Conservation (phyloP, 495 filamentous ascomycete genomes). For the Neurospora terricola region DNA sequence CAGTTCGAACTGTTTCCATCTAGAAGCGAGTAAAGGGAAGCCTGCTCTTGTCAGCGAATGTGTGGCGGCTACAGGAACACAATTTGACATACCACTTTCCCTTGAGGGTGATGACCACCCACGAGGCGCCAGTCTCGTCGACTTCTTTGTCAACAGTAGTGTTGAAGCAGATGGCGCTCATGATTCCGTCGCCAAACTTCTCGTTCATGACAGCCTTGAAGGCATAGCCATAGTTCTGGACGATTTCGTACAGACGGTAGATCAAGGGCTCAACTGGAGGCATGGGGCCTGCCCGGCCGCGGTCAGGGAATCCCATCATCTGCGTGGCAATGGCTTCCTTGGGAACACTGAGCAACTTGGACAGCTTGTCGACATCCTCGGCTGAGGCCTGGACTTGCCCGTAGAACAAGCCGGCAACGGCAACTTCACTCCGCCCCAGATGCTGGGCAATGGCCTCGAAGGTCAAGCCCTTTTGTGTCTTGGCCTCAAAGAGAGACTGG, state of each 20-base stretch:
- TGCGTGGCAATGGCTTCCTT: conserved; percentile 48
- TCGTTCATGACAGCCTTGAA: conserved; percentile 97
- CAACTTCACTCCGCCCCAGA: conserved; percentile 80
- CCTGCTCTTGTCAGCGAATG: conserved; percentile 30
- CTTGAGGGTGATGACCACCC: conserved; percentile 84
- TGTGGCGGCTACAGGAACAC: conserved; percentile 1
- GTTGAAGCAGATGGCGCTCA: conserved; percentile 91
- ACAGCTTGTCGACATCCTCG: conserved; percentile 67
- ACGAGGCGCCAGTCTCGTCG: conserved; percentile 57
- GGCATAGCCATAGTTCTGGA: conserved; percentile 96
- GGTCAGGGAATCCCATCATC: conserved; percentile 66
- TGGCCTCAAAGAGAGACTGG: conserved; percentile 72
- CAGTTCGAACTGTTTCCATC: background rate
- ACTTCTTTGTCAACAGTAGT: conserved; percentile 95
- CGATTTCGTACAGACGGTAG: conserved; percentile 90
- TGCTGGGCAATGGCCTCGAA: conserved; percentile 72
- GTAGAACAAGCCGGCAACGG: conserved; percentile 89
- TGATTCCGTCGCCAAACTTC: conserved; percentile 98
- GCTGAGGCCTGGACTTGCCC: conserved; percentile 74
- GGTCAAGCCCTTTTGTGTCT: conserved; percentile 60
- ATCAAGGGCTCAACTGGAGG: conserved; percentile 89
- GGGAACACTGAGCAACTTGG: conserved; percentile 54
- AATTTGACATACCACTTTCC: conserved; percentile 75
- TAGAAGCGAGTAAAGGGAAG: conserved; percentile 56
- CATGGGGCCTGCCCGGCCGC: conserved; percentile 81